Conservation (phyloP, 2,329 filamentous ascomycete genomes). For the Penicillium nordicum region DNA sequence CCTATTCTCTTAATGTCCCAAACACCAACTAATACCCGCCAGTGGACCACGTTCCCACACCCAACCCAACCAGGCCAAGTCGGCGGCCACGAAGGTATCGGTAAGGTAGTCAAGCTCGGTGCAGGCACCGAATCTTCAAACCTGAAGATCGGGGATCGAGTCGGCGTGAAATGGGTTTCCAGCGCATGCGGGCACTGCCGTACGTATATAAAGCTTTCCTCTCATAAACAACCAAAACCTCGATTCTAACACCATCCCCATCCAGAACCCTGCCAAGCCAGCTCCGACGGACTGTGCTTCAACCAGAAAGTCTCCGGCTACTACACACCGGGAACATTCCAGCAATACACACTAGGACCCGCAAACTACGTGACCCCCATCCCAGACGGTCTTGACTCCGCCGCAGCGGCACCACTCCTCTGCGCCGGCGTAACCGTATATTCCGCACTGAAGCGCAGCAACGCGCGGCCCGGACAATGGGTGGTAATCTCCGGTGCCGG, state of each 20-base stretch:
- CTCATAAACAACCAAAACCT: background rate
- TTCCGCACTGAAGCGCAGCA: conserved; percentile 59
- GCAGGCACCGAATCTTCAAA: conserved; percentile 55
- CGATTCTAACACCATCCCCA: background rate
- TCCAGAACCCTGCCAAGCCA: conserved; percentile 50
- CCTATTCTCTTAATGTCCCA: background rate
- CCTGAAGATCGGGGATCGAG: conserved; percentile 62
- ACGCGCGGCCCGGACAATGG: conserved; percentile 58
- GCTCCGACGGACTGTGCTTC: conserved; percentile 54
- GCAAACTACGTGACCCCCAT: conserved; percentile 69
- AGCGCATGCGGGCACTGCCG: conserved; percentile 54
- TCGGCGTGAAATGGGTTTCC: conserved; percentile 67
- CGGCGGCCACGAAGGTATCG: conserved; percentile 67
- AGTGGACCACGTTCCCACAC: conserved; percentile 57
- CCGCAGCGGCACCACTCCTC: conserved; percentile 63
- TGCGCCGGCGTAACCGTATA: conserved; percentile 69
- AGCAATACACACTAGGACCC: conserved; percentile 63
- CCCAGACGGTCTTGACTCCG: conserved; percentile 58
- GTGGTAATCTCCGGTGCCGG: conserved; percentile 60
- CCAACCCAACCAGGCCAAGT: conserved; percentile 61
- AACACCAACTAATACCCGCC: conserved; percentile 5
- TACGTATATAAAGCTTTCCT: conserved; percentile 21
- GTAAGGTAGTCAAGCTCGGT: conserved; percentile 62
- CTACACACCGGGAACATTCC: conserved; percentile 68
- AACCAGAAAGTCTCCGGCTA: conserved; percentile 62